phyloP scores from a whole-genome alignment of 305 asterid genomes.

The Plantago coronopus region DNA sequence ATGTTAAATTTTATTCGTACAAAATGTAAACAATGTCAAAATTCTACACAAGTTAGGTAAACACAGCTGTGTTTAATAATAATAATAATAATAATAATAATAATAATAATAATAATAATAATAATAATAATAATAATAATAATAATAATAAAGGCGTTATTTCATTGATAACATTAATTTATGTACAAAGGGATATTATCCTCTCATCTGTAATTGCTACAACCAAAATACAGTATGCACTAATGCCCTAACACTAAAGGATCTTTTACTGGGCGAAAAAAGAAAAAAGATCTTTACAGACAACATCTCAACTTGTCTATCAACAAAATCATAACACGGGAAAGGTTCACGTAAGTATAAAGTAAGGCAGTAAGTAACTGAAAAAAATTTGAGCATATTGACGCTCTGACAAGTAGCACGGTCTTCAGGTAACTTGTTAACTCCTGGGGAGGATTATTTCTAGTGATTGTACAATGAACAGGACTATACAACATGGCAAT shows the following conservation, averaged over 20 bases:
- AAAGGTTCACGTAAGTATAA: conserved; percentile 46
- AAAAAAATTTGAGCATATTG: conserved; percentile 43
- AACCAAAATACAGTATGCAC: conserved; percentile 46
- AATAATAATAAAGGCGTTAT: conserved; percentile 23
- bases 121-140: conserved; percentile 14
- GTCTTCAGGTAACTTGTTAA: conserved; percentile 44
- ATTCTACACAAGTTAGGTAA: no score
- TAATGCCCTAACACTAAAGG: conserved; percentile 53
- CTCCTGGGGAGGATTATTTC: conserved; percentile 34
- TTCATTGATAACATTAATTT: conserved; percentile 60
- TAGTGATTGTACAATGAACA: conserved; percentile 46
- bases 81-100: conserved; percentile 9
- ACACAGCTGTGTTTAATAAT: no score
- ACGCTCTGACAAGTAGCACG: conserved; percentile 35
- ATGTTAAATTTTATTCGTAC: conserved; percentile 6
- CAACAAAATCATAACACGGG: conserved; percentile 37
- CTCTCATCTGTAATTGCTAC: conserved; percentile 65
- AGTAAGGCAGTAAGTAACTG: conserved; percentile 44
- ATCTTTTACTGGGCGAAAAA: conserved; percentile 31
- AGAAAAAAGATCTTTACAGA: conserved; percentile 76
- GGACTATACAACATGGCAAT: conserved; percentile 51
- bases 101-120: conserved; percentile 13
- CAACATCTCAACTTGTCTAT: conserved; percentile 48
- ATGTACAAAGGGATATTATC: conserved; percentile 65
- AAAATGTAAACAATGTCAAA: conserved; percentile 5